phyloP scores from a whole-genome alignment of 108 stramenopile species.

The Pseudonitzschia delicatissima region DNA sequence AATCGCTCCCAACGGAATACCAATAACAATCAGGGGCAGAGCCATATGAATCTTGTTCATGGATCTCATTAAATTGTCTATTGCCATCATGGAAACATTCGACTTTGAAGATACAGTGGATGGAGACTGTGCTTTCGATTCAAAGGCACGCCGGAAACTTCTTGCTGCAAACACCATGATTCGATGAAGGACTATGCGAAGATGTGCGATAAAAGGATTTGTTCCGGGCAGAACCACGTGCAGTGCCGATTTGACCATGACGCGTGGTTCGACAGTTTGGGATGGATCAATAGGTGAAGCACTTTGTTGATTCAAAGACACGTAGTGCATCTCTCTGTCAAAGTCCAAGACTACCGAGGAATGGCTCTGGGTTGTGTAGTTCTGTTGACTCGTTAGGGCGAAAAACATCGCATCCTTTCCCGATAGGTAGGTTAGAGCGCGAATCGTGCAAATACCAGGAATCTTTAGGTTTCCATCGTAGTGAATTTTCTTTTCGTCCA shows the following conservation, averaged over 20 bases:
- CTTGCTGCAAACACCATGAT: slow-evolving; percentile 6
- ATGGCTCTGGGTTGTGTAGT: slow-evolving; percentile 2
- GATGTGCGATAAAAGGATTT: not conserved
- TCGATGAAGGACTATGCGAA: slow-evolving; percentile 12
- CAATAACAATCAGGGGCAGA: slow-evolving; percentile 1
- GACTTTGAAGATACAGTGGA: not conserved
- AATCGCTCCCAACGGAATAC: slow-evolving; percentile 4
- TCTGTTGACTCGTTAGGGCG: slow-evolving; percentile 1
- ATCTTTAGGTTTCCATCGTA: slow-evolving; percentile 15
- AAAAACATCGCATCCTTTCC: slow-evolving; percentile 7
- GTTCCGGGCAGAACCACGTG: slow-evolving; percentile 1
- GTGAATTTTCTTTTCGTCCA: slow-evolving; percentile 15
- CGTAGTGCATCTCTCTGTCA: slow-evolving; percentile 18
- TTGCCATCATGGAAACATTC: not conserved
- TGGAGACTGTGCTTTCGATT: not conserved
- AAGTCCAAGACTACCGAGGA: slow-evolving; percentile 15
- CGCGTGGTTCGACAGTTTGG: slow-evolving; percentile 1
- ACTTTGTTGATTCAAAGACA: not conserved
- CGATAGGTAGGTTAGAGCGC: slow-evolving; percentile 11
- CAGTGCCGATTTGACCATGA: slow-evolving; percentile 14
- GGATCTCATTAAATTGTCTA: slow-evolving; percentile 15
- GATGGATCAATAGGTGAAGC: too few species aligned
- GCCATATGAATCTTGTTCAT: slow-evolving; percentile 14
- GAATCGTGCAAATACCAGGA: slow-evolving; percentile 1
- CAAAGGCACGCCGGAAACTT: slow-evolving; percentile 11